Percentiles rank a stretch among this genome's conserved stretches.
Conservation (phyloP, 495 filamentous ascomycete species). For the Pseudoneurospora amorphoporcata region DNA sequence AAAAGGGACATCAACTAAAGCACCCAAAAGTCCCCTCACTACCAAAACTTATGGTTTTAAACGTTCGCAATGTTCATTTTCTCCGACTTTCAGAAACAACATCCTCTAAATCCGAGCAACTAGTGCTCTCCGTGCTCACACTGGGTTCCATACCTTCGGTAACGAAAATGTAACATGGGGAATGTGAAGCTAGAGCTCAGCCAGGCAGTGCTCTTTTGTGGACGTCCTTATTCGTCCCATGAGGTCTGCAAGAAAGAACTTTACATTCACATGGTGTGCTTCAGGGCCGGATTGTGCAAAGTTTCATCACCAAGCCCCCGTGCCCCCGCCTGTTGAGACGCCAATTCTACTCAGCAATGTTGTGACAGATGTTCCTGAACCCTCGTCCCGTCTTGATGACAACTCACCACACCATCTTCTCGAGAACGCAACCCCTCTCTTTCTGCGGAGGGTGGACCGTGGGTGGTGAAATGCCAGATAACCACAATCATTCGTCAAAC, state of each 20-base stretch:
- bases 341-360: not conserved
- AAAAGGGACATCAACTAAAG: not conserved
- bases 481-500: not conserved
- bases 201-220: not conserved
- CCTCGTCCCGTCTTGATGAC: not conserved
- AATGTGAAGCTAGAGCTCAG: not conserved
- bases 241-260: not conserved
- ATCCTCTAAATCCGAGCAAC: not conserved
- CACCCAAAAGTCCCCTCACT: not conserved
- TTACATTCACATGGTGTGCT: not conserved
- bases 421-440: not conserved
- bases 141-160: not conserved
- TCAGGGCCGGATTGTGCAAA: not conserved
- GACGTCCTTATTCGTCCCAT: not conserved
- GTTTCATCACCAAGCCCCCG: not conserved
- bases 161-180: not conserved
- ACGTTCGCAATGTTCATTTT: not conserved
- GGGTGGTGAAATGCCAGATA: not conserved
- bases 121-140: not conserved
- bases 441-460: not conserved
- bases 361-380: not conserved
- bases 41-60: not conserved
- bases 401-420: not conserved
- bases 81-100: not conserved
- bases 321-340: not conserved